Base-by-base conservation (phyloP, 2,329 filamentous ascomycete species). In the Domatiomyces catenatus region DNA sequence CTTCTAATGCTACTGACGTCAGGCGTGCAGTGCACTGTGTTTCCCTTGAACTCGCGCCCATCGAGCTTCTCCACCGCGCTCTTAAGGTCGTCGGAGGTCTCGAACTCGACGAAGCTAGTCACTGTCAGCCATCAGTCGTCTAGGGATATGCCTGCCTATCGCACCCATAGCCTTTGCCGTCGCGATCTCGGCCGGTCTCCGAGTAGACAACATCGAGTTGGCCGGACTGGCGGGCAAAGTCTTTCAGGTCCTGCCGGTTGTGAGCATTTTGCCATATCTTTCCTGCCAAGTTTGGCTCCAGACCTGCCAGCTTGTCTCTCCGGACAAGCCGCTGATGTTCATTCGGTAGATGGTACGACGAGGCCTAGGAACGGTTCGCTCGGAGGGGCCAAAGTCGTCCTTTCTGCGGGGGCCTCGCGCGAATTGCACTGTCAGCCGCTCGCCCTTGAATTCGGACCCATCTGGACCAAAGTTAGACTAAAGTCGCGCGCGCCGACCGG, bases 241-340 rank as follows among this genome's bases (percentile, higher is more conserved):
- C 92, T 85, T 98, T 98, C 50, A 98, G 81, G 71, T 98, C 92
- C 92, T 98, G 50, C n/a, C 46, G 18, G n/a, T 32, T 50, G 53
- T 55, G 50, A 57, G 55, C 48, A 47, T 17, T 39, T 8, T 39
- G 8, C 8, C 2, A 4, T 19, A 42, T 39, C 18, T 47, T 22
- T 7, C 46, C 19, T 42, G 22, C 43, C 22, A 60, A 58, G 48
- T 57, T 65, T 62, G 62, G 58, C 59, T 65, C 85, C 92, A 92
- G 84, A 98, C 92, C 92, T 98, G 92, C 92, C 92, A 98, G 81
- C 89, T 95, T 77, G 92, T 98, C 77, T 96, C 90, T 73, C 80
- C 82, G 68, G 90, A 89, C 71, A 98, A 86, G 75, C 89, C 90
- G 75, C 86, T 85, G 66, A 98, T 93, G 70, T 90, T 84, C 92